Percentiles rank a stretch among this genome's conserved stretches.
Evolutionary conservation across 176 grass and related monocot species (phyloP).

Genomic region (Triticum monococcum): DNA sequence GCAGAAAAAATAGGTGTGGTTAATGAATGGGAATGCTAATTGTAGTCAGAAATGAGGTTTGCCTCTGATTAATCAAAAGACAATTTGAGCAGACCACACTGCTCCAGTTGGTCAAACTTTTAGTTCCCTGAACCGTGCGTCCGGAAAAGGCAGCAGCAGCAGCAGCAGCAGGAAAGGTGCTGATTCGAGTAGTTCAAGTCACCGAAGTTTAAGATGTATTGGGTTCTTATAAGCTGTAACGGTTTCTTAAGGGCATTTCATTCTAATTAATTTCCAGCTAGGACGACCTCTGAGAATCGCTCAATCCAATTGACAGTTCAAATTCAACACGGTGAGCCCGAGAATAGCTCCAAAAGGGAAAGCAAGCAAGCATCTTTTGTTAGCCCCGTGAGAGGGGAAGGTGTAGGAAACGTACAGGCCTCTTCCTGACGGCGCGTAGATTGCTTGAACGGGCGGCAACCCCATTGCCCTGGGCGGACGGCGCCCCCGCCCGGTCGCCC

Average conservation of each 20-base stretch:
- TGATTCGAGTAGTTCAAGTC: conserved; percentile 9
- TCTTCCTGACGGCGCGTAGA: conserved; percentile 53
- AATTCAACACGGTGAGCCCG: conserved; percentile 14
- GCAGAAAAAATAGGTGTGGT: background rate
- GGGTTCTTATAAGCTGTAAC: conserved; percentile 26
- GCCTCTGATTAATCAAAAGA: background rate
- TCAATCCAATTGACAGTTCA: conserved; percentile 18
- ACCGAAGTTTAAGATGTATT: background rate
- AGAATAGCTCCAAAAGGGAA: conserved; percentile 17
- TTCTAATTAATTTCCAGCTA: conserved; percentile 5
- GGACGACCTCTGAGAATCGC: background rate
- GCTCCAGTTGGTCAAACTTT: conserved; percentile 24
- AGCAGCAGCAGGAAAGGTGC: background rate
- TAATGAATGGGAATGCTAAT: background rate
- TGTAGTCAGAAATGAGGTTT: background rate
- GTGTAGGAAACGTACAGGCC: conserved; percentile 64
- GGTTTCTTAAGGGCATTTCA: conserved; percentile 14
- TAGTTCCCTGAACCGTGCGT: conserved; percentile 13
- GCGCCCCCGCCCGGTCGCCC: background rate
- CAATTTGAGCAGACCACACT: conserved; percentile 14
- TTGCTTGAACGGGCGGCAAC: conserved; percentile 41
- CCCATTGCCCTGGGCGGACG: conserved; percentile 29
- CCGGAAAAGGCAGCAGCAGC: conserved; percentile 16
- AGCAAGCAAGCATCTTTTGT: conserved; percentile 40
- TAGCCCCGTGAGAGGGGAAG: conserved; percentile 37